Evolutionary conservation across 148 eudicot species (phyloP).

Genomic region (Spergularia bocconei): DNA sequence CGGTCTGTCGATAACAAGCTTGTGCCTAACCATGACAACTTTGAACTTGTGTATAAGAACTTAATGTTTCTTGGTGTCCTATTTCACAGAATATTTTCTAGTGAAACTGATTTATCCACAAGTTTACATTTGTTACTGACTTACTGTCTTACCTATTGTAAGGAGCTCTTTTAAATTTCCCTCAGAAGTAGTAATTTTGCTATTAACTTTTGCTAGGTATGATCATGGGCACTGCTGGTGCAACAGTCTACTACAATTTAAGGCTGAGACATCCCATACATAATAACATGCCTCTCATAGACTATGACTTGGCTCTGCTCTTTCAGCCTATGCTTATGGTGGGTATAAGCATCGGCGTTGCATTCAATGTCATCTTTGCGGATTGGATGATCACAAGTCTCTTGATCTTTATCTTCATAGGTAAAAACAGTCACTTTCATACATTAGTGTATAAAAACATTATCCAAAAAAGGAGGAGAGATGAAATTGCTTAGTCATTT

Average conservation of each 20-base stretch:
- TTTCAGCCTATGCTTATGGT: constrained; percentile 26
- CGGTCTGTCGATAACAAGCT: no score
- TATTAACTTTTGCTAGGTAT: constrained; percentile 5
- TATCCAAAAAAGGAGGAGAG: neutral
- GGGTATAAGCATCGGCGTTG: constrained; percentile 21
- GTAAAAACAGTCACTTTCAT: neutral
- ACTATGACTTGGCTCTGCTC: constrained; percentile 24
- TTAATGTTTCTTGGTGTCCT: no score
- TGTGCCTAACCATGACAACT: no score
- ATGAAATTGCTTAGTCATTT: no score
- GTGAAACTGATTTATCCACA: neutral
- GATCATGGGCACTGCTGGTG: constrained; percentile 24
- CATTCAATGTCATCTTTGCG: constrained; percentile 19
- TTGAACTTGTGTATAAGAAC: no score
- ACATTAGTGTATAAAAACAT: neutral
- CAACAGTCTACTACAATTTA: constrained; percentile 20
- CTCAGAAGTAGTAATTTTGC: neutral
- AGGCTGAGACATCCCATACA: constrained; percentile 14
- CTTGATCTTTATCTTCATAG: constrained; percentile 20
- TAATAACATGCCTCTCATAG: constrained; percentile 17
- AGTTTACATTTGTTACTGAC: neutral
- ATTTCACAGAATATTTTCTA: no score
- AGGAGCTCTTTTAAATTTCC: neutral
- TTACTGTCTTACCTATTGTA: no score
- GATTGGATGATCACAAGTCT: constrained; percentile 26